Base-by-base conservation (phyloP, 352 stramenopile genomes). In the Pythium myriotylum region DNA sequence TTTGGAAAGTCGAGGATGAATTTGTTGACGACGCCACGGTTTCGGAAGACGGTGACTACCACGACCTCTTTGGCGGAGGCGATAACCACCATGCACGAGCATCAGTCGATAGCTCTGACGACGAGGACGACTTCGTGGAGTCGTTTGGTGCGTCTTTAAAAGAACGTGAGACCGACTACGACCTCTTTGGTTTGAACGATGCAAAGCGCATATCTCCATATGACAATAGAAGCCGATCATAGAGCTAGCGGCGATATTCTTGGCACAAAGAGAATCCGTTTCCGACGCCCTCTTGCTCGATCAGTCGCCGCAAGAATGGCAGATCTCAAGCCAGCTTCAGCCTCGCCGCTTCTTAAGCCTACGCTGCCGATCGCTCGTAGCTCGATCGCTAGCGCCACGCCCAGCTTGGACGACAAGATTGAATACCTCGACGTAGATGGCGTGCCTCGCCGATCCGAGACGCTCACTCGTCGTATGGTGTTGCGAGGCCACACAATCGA, bases 351-450 rank as follows among this genome's bases (percentile, higher is more conserved):
- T 26, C 27, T 54, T 14, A 48, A 13, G 41, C 20, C 54, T 22
- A 32, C 27, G 5, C 12, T 53, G 41, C 41, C 54, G 1, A 26
- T 46, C 17, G 40, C 23, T 23, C 37, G 23, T 22, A 33, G 27
- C 27, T 7, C 20, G 22, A 4, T 17, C 13, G n/a, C 43, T 41
- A 19, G 13, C 47, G 8, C 45, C 17, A 52, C 17, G 40, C 59
- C 59, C 12, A 39, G 32, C 9, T 52, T 67, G 1, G 59, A 67
- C 14, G 48, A 35, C 24, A 67, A 57, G 35, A 17, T 67, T n/a
- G 60, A 76, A 42, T 81, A 77, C 48, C 46, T 76, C 41, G 69
- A 76, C 24, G 12, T n/a, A 4, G 57, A 77, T 32, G 72, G 72
- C 27, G 54, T 74, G 22, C 53, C 55, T 26, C 67, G 69, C 10